Conservation (phyloP, 1,139 yeast species). For the Lodderomyces elongisporus region DNA sequence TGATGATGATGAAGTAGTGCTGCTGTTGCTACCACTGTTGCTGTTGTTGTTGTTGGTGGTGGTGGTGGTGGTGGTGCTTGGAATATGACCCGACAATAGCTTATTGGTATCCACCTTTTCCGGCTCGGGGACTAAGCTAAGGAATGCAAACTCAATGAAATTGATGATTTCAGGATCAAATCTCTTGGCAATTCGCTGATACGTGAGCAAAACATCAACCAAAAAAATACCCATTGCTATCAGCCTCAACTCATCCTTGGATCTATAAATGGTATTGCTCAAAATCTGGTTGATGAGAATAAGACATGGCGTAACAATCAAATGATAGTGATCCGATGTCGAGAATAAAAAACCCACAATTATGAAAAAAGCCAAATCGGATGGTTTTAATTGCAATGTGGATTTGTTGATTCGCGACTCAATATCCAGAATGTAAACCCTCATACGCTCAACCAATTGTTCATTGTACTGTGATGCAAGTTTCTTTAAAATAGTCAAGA, state of each 20-base stretch:
- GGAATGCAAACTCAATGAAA: slow-evolving; percentile 52
- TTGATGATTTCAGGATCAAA: slow-evolving; percentile 72
- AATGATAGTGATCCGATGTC: slow-evolving; percentile 92
- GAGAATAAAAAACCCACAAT: slow-evolving; percentile 77
- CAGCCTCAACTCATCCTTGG: slow-evolving; percentile 33
- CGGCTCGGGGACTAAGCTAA: slow-evolving; percentile 44
- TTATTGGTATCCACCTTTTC: slow-evolving; percentile 12
- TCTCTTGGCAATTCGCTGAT: slow-evolving; percentile 77
- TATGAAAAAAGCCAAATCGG: slow-evolving; percentile 64
- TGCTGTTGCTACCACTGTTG: no score
- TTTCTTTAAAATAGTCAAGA: slow-evolving; percentile 49
- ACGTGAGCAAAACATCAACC: slow-evolving; percentile 60
- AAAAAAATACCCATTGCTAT: slow-evolving; percentile 50
- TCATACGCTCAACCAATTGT: slow-evolving; percentile 46
- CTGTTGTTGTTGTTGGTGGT: no score
- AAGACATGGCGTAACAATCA: slow-evolving; percentile 79
- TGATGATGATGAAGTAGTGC: no score
- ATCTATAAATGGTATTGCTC: slow-evolving; percentile 24
- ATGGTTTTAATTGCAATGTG: slow-evolving; percentile 22
- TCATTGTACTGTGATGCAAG: slow-evolving; percentile 56
- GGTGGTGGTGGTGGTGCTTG: background rate
- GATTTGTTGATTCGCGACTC: slow-evolving; percentile 42
- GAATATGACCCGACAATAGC: background rate
- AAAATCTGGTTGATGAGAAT: slow-evolving; percentile 70
- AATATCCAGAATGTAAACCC: slow-evolving; percentile 35